phyloP scores from a whole-genome alignment of 345 rosid species.

The Syzygium aqueum region DNA sequence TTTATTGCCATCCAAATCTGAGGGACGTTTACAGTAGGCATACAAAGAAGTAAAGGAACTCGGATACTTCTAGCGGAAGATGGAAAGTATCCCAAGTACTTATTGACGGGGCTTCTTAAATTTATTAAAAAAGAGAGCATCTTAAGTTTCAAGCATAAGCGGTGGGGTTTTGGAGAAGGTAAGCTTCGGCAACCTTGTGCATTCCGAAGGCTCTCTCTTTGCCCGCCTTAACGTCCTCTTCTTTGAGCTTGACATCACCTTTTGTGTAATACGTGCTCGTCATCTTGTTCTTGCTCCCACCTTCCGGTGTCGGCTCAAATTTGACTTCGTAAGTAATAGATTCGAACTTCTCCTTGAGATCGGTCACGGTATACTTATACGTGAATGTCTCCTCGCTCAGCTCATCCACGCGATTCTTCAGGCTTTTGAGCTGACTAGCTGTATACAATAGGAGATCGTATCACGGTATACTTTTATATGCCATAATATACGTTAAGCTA shows the following conservation, averaged over 20 bases:
- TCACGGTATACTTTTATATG: background rate
- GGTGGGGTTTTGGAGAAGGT: constrained; percentile 14
- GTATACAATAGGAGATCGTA: background rate
- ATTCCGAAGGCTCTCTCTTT: constrained; percentile 6
- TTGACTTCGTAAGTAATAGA: background rate
- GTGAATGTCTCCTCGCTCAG: constrained; percentile 2
- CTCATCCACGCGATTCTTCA: constrained; percentile 10
- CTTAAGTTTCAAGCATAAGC: background rate
- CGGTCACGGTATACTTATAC: constrained; percentile 1
- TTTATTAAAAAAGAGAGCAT: background rate
- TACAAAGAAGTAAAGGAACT: background rate
- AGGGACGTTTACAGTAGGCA: background rate
- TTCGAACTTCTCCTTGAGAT: constrained; percentile 1
- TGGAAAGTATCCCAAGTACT: background rate
- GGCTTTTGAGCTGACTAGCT: background rate
- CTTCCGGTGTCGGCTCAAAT: background rate
- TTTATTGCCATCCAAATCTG: background rate
- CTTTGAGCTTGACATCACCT: constrained; percentile 3
- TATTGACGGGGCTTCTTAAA: background rate
- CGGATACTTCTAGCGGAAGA: background rate
- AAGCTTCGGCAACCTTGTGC: constrained; percentile 20
- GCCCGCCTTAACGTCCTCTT: constrained; percentile 18
- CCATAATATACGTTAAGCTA: background rate
- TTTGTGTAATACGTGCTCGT: constrained; percentile 1
- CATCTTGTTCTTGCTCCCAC: constrained; percentile 7